Evolutionary conservation across 129 eudicot species (phyloP), one percentile per base, ranked within the genome.

Genomic region (Gnaphalium uliginosum): DNA sequence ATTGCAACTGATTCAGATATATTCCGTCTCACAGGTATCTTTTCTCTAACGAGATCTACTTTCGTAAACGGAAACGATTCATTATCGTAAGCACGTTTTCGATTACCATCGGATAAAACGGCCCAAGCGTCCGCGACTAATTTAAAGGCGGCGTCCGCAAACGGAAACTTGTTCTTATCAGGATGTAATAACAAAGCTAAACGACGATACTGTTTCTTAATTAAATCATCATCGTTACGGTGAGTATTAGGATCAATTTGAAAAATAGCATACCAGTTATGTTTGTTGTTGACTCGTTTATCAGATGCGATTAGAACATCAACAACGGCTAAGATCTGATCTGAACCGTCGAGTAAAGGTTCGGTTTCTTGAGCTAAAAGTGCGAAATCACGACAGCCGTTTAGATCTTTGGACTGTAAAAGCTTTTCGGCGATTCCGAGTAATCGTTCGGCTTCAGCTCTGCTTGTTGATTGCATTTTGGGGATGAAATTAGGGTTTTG

Each of bases 381-480:
- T 58, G 98, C 96, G 82, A 94, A 94, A 60, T 90, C 97, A 2
- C 87, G 79, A 21, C 79, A 88, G 35, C 97, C 85, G 75, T 76
- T 69, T 15, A 88, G 85, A 74, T 94, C 98, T 53, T 84, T 78
- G 81, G 30, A 50, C 8, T 83, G 82, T 53, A 94, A 73, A 43
- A 90, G 96, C 85, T 94, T 94, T 77, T 90, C 98, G 61, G 98
- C 92, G 80, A 93, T 85, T 48, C 96, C 91, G 6, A 93, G 91
- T 22, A 93, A 69, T 1, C 97, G 91, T 57, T 90, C 97, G 1
- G 97, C 98, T 79, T 93, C 98, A 3, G 93, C 91, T 64, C 88
- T 69, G 89, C 82, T 88, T 8, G 89, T 83, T 22, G 83, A 79
- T 73, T 79, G 83, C 83, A 79, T 33, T 81, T 25, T 22, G 41